Evolutionary conservation across 345 rosid species (phyloP).

Genomic region (Balakata baccata): DNA sequence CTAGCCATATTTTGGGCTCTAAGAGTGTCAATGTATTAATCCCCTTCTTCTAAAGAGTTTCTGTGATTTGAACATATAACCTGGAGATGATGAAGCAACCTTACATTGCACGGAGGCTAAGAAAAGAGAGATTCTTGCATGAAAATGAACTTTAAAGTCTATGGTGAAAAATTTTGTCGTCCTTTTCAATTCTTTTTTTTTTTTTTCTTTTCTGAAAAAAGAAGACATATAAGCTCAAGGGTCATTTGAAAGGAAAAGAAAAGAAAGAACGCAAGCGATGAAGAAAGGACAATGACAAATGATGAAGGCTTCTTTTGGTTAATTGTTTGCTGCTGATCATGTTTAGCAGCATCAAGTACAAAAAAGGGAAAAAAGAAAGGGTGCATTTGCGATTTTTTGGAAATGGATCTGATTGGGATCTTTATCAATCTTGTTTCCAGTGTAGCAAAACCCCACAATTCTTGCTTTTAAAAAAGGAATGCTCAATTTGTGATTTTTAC

Average conservation of each 20-base stretch:
- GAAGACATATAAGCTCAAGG: background rate
- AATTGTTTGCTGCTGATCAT: background rate
- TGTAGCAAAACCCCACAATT: too few species aligned
- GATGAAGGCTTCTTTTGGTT: background rate
- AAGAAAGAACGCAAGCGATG: too few species aligned
- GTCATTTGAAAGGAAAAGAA: background rate
- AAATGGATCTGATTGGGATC: background rate
- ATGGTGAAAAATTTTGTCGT: background rate
- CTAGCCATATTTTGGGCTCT: background rate
- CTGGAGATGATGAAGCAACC: conserved; percentile 1
- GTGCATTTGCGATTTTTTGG: background rate
- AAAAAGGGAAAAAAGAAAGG: background rate
- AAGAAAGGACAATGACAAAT: background rate
- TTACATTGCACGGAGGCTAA: background rate
- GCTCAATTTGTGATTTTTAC: background rate
- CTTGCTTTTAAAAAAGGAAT: background rate
- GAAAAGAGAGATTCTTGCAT: background rate
- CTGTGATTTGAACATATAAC: background rate
- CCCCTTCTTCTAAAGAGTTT: background rate
- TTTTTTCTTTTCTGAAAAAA: background rate
- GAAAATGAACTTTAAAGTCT: background rate
- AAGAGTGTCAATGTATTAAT: background rate
- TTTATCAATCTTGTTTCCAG: too few species aligned
- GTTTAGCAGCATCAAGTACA: background rate
- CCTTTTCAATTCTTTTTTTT: background rate